Evolutionary conservation across 331 rosid genomes (phyloP).

Genomic region (Saraca asoca): DNA sequence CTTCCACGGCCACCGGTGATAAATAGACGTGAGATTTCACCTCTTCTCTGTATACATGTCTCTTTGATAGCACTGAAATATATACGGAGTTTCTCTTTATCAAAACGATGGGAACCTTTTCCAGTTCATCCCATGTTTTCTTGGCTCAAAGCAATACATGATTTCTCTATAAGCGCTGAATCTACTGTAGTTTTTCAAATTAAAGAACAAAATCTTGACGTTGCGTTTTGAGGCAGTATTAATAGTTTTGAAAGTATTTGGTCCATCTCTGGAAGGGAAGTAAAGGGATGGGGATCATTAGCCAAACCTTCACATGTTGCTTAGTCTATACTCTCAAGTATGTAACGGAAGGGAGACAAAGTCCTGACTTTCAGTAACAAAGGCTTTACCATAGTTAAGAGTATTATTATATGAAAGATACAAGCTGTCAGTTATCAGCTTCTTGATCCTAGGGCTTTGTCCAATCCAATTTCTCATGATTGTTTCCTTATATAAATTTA

Average conservation of each 20-base stretch:
- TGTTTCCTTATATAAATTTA: too few relatives aligned
- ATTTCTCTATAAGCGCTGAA: background rate
- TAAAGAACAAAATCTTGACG: background rate
- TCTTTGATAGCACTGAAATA: background rate
- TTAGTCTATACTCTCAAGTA: too few relatives aligned
- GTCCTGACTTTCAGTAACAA: too few relatives aligned
- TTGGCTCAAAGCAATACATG: constrained; percentile 8
- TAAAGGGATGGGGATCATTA: constrained; percentile 11
- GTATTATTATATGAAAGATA: too few relatives aligned
- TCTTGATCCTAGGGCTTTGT: too few relatives aligned
- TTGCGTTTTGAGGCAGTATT: constrained; percentile 23
- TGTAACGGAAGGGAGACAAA: too few relatives aligned
- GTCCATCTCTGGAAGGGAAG: constrained; percentile 13
- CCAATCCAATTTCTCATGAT: too few relatives aligned
- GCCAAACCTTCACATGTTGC: constrained; percentile 18
- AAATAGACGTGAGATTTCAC: constrained; percentile 67
- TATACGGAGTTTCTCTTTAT: background rate
- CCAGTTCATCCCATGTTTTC: background rate
- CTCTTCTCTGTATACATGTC: background rate
- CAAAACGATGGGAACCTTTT: constrained; percentile 15
- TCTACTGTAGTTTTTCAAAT: background rate
- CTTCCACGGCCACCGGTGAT: constrained; percentile 74
- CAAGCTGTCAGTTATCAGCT: too few relatives aligned
- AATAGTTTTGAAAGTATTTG: constrained; percentile 14
- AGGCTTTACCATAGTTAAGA: too few relatives aligned